A percentile compares a stretch with the other conserved stretches of the same genome.
phyloP scores from a whole-genome alignment of 1,139 yeast species.

The Lizanozyma gosingica region DNA sequence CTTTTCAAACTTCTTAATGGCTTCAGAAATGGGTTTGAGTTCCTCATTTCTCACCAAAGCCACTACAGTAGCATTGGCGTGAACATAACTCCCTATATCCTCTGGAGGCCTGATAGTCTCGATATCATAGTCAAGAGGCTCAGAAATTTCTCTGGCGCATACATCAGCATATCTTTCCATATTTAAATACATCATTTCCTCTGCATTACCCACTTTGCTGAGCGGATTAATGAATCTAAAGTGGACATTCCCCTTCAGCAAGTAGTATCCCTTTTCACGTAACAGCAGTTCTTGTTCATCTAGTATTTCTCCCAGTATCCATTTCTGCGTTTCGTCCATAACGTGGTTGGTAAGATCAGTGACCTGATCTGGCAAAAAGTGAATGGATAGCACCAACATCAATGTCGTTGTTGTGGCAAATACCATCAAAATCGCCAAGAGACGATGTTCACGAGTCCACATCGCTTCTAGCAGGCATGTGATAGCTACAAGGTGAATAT shows the following conservation, averaged over 20 bases:
- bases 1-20: constrained; percentile 52
- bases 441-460: neutral
- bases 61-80: constrained; percentile 67
- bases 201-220: constrained; percentile 17
- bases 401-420: neutral
- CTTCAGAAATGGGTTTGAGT: constrained; percentile 31
- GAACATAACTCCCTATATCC: constrained; percentile 18
- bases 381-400: neutral
- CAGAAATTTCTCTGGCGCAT: constrained; percentile 17
- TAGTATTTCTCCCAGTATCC: neutral
- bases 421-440: neutral
- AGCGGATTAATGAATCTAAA: constrained; percentile 25
- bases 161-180: constrained; percentile 15
- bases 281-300: neutral
- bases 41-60: constrained; percentile 67
- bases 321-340: neutral
- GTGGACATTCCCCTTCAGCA: constrained; percentile 17
- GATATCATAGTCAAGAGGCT: constrained; percentile 31
- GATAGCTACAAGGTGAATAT: too few species aligned
- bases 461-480: too few species aligned
- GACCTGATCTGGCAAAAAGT: constrained; percentile 10
- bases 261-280: constrained; percentile 1
- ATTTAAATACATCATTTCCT: constrained; percentile 20
- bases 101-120: constrained; percentile 24
- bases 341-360: constrained; percentile 1